Percentiles rank a stretch among this genome's conserved stretches.
Evolutionary conservation across 2,329 filamentous ascomycete genomes (phyloP).

Genomic region (Calonectria fujianensis): DNA sequence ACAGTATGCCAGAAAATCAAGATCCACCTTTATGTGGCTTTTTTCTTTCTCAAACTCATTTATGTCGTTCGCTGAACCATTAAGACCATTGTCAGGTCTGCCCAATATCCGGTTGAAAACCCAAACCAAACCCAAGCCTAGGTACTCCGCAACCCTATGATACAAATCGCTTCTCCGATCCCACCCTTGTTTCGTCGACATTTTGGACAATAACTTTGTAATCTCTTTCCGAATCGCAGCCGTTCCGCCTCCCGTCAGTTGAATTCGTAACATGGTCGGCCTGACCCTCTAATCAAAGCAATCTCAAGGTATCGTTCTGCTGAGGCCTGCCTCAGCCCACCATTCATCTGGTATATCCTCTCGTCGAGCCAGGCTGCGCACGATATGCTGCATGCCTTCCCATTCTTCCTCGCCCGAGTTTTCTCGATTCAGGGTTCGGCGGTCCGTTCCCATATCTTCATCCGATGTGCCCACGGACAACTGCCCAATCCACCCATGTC

Average conservation of each 20-base stretch:
- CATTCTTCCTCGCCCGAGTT: slow-evolving; percentile 62
- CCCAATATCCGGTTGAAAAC: slow-evolving; percentile 21
- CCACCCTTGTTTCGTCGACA: neutral
- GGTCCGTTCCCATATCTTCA: slow-evolving; percentile 51
- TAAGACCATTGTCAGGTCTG: slow-evolving; percentile 18
- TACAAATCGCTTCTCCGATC: slow-evolving; percentile 23
- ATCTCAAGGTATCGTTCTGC: slow-evolving; percentile 69
- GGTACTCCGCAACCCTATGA: slow-evolving; percentile 28
- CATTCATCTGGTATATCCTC: slow-evolving; percentile 88
- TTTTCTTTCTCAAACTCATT: slow-evolving; percentile 32
- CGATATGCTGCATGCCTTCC: slow-evolving; percentile 82
- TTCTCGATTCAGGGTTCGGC: slow-evolving; percentile 46
- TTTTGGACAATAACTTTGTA: slow-evolving; percentile 25
- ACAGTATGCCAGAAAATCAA: slow-evolving; percentile 9
- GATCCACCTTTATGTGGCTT: slow-evolving; percentile 9
- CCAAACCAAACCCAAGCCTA: slow-evolving; percentile 5
- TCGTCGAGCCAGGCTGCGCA: slow-evolving; percentile 80
- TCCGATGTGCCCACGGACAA: slow-evolving; percentile 55
- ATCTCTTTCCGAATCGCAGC: neutral
- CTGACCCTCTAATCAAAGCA: slow-evolving; percentile 48
- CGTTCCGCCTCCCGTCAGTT: neutral
- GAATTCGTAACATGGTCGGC: slow-evolving; percentile 25
- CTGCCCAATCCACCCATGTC: slow-evolving; percentile 53
- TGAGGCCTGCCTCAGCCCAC: slow-evolving; percentile 84
- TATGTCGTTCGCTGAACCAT: slow-evolving; percentile 34